These are phyloP conservation scores for Penicillium cosmopolitanum DNA, from an alignment of 495 filamentous ascomycete genomes.

Conservation along the genomic window DNA sequence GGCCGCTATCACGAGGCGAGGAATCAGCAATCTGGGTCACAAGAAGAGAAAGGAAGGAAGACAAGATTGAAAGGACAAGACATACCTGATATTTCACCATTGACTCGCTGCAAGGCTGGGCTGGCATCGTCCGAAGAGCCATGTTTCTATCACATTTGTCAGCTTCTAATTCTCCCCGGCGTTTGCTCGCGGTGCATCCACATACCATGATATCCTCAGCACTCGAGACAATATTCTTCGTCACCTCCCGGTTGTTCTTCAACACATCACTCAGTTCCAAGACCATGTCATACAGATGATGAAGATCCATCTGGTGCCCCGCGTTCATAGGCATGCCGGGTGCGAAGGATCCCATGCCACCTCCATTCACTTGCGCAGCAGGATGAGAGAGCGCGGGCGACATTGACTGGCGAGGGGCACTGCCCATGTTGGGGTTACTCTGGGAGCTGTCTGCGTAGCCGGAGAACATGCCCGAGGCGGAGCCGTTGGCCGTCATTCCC, in stretches of 20 bases:
- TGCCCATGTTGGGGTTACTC: slow-evolving; percentile 37
- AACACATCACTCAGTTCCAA: slow-evolving; percentile 77
- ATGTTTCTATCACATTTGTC: slow-evolving; percentile 41
- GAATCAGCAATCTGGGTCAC: neutral
- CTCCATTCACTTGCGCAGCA: slow-evolving; percentile 55
- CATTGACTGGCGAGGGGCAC: slow-evolving; percentile 42
- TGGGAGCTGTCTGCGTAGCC: slow-evolving; percentile 38
- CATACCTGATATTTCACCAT: slow-evolving; percentile 52
- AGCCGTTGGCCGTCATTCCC: slow-evolving; percentile 36
- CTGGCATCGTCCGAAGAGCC: slow-evolving; percentile 48
- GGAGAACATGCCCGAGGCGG: slow-evolving; percentile 37
- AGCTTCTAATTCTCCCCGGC: neutral
- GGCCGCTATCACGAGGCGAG: slow-evolving; percentile 37
- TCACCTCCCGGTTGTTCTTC: slow-evolving; percentile 75
- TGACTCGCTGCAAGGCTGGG: slow-evolving; percentile 50
- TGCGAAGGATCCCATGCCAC: slow-evolving; percentile 62
- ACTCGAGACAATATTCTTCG: slow-evolving; percentile 72
- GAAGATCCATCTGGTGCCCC: slow-evolving; percentile 85
- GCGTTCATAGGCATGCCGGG: slow-evolving; percentile 67
- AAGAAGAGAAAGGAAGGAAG: neutral
- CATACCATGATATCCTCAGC: slow-evolving; percentile 63
- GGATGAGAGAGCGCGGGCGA: slow-evolving; percentile 40
- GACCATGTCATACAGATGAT: slow-evolving; percentile 82
- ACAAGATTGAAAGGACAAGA: neutral
- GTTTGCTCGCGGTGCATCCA: neutral